Evolutionary conservation across 2,329 filamentous ascomycete genomes (phyloP).

Genomic region (Diaporthe vaccinii): DNA sequence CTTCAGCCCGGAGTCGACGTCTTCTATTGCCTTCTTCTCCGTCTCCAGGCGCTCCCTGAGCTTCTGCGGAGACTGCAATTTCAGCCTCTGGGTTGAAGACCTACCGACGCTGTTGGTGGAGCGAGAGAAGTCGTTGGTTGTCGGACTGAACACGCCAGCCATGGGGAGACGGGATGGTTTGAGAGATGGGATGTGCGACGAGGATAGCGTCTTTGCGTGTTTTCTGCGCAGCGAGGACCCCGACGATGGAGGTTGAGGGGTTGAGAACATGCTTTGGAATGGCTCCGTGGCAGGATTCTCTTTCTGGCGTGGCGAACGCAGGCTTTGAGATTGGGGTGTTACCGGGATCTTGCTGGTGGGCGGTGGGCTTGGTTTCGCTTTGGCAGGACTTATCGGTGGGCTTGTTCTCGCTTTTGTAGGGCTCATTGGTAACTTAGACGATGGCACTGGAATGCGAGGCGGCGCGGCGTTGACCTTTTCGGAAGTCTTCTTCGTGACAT

Average conservation of each 20-base stretch:
- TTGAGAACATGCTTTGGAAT: conserved; percentile 35
- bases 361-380: conserved; percentile 30
- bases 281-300: conserved; percentile 53
- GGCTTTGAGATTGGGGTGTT: conserved; percentile 59
- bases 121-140: conserved; percentile 42
- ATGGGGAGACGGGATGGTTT: conserved; percentile 54
- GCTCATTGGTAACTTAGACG: conserved; percentile 66
- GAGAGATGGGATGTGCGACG: conserved; percentile 68
- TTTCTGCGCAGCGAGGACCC: conserved; percentile 42
- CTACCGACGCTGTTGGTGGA: conserved; percentile 56
- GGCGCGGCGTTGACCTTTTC: conserved; percentile 70
- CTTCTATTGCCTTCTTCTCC: conserved; percentile 81
- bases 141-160: conserved; percentile 46
- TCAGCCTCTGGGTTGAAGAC: conserved; percentile 63
- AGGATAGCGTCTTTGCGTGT: conserved; percentile 66
- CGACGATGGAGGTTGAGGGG: conserved; percentile 35
- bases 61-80: conserved; percentile 79
- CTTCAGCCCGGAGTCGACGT: conserved; percentile 77
- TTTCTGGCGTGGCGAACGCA: conserved; percentile 62
- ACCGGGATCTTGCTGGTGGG: conserved; percentile 60
- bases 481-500: conserved; percentile 66
- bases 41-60: conserved; percentile 87
- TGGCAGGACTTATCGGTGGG: conserved; percentile 19
- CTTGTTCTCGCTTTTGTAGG: conserved; percentile 48
- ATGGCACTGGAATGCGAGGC: conserved; percentile 54